phyloP scores from a whole-genome alignment of 2,329 filamentous ascomycete genomes.

The Dryadomyces quercus-mongolicae region DNA sequence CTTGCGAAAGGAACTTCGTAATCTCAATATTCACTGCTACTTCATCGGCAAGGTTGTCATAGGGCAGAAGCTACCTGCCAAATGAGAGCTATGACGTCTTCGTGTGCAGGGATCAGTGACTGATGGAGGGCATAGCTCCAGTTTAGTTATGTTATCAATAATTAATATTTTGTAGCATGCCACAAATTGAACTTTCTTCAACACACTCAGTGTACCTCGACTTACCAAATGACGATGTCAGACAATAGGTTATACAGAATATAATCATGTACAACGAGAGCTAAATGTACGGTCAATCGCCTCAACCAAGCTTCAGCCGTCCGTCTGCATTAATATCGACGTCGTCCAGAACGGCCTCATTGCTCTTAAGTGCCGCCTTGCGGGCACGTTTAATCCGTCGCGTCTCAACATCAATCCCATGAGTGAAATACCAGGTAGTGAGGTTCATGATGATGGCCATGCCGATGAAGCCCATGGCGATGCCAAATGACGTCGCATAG shows the following conservation, averaged over 20 bases:
- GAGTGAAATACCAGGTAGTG: conserved; percentile 9
- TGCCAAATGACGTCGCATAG: conserved; percentile 7
- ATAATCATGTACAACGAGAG: no score
- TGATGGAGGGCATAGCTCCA: no score
- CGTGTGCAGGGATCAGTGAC: no score
- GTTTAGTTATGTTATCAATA: no score
- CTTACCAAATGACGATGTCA: no score
- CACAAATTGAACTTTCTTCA: no score
- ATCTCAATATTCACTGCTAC: background rate
- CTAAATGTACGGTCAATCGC: no score
- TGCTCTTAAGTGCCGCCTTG: background rate
- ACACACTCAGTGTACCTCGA: no score
- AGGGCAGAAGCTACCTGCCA: background rate
- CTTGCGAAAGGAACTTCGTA: background rate
- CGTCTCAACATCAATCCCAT: conserved; percentile 7
- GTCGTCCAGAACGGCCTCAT: conserved; percentile 8
- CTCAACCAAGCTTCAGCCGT: background rate
- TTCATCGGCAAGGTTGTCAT: background rate
- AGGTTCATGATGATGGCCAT: conserved; percentile 4
- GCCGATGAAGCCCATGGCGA: conserved; percentile 7
- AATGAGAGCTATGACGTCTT: no score
- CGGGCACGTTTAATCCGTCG: conserved; percentile 6
- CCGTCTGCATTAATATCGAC: conserved; percentile 1
- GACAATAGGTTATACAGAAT: no score
- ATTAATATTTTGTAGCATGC: no score